Percentiles rank a stretch among this genome's conserved stretches.
Conservation (phyloP, 192 early-diverging fungal species). For the Powellomyces hirtus region DNA sequence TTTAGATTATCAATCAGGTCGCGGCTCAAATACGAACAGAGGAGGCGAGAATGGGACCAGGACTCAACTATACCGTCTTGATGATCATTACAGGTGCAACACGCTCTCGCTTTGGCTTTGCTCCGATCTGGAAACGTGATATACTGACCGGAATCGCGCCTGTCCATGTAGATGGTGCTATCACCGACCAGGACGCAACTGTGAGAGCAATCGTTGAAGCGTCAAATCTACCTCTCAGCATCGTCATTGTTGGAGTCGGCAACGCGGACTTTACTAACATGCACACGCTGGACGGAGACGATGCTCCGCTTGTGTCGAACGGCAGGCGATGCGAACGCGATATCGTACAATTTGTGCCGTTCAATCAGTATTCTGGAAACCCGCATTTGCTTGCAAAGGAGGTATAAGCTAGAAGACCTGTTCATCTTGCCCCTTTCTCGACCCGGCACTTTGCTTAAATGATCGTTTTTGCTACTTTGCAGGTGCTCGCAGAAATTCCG, state of each 20-base stretch:
- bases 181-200: slow-evolving; percentile 33
- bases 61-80: slow-evolving; percentile 4
- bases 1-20: slow-evolving; percentile 23
- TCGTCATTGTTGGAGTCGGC: slow-evolving; percentile 60
- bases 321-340: slow-evolving; percentile 40
- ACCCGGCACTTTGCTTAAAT: background rate
- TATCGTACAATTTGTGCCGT: slow-evolving; percentile 62
- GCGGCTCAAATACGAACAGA: background rate
- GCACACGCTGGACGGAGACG: slow-evolving; percentile 50
- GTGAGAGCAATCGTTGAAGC: slow-evolving; percentile 44
- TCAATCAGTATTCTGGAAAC: slow-evolving; percentile 28
- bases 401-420: too few species aligned
- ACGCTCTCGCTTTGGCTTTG: too few species aligned
- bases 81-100: slow-evolving; percentile 13
- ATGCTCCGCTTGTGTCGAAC: slow-evolving; percentile 14
- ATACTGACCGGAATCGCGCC: too few species aligned
- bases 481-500: slow-evolving; percentile 54
- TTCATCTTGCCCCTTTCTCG: too few species aligned
- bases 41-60: background rate
- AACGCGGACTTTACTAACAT: slow-evolving; percentile 51
- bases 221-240: slow-evolving; percentile 41
- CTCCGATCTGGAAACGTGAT: too few species aligned
- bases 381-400: slow-evolving; percentile 32
- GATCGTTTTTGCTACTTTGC: too few species aligned
- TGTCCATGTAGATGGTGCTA: slow-evolving; percentile 8